phyloP scores from a whole-genome alignment of 345 rosid species.

The Syzygium jambos region DNA sequence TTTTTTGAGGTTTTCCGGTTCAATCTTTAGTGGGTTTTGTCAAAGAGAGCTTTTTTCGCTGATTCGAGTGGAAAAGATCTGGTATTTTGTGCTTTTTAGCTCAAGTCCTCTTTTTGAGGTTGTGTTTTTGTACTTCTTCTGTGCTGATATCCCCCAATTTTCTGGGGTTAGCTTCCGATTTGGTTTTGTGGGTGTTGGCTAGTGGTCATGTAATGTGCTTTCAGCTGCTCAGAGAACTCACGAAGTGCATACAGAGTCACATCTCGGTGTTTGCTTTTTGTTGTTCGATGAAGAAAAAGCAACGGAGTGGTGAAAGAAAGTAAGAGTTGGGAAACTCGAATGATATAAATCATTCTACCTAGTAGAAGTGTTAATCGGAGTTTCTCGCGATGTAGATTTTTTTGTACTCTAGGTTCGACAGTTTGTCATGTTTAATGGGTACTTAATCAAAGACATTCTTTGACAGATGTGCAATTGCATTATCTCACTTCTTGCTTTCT shows the following conservation, averaged over 20 bases:
- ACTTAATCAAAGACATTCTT: not conserved
- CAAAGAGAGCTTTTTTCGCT: not conserved
- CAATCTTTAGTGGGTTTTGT: not conserved
- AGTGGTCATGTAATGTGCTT: not conserved
- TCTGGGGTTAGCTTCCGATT: not conserved
- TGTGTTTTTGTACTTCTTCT: not conserved
- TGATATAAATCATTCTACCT: not conserved
- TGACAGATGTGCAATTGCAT: not conserved
- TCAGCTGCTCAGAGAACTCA: not conserved
- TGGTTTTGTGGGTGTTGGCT: not conserved
- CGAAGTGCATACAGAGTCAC: not conserved
- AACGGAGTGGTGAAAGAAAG: not conserved
- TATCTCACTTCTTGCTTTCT: not conserved
- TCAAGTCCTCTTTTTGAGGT: not conserved
- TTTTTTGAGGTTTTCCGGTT: not conserved
- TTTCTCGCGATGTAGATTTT: not conserved
- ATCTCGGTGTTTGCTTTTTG: not conserved
- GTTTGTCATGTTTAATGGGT: not conserved
- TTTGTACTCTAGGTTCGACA: not conserved
- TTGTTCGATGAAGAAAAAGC: not conserved
- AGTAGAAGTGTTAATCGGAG: not conserved
- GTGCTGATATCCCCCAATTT: not conserved
- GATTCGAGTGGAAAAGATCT: not conserved
- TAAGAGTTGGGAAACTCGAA: not conserved
- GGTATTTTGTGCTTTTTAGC: not conserved